phyloP scores from a whole-genome alignment of 2,329 filamentous ascomycete genomes.

The Ceratocystis albifundus region DNA sequence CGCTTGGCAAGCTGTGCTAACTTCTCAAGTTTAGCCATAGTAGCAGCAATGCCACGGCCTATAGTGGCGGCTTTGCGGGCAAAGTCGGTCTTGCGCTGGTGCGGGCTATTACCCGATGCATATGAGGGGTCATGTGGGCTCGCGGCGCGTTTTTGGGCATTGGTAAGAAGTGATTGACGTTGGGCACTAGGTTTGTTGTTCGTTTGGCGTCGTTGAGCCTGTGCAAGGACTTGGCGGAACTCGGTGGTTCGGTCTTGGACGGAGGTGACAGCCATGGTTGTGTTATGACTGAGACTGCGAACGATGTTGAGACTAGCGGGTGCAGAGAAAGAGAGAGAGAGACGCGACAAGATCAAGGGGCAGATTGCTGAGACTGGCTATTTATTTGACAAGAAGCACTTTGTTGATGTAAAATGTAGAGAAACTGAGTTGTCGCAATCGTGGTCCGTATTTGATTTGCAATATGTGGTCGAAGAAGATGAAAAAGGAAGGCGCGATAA shows the following conservation, averaged over 20 bases:
- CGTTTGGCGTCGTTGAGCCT: constrained; percentile 70
- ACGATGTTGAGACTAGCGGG: background rate
- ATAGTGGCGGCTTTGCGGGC: constrained; percentile 85
- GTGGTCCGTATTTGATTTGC: background rate
- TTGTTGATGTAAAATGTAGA: background rate
- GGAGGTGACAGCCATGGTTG: constrained; percentile 52
- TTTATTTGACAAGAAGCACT: background rate
- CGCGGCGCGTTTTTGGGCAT: constrained; percentile 56
- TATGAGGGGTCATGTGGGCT: constrained; percentile 34
- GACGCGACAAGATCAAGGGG: background rate
- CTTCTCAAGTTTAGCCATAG: constrained; percentile 91
- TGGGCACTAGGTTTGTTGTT: constrained; percentile 67
- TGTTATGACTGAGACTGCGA: constrained; percentile 19
- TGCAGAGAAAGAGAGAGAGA: no score
- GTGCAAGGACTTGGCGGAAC: constrained; percentile 81
- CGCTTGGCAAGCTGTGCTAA: constrained; percentile 89
- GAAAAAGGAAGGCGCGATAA: background rate
- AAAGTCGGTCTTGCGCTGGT: constrained; percentile 67
- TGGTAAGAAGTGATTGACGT: constrained; percentile 65
- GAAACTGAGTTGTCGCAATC: background rate
- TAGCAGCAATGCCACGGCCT: constrained; percentile 77
- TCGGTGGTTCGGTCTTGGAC: constrained; percentile 96
- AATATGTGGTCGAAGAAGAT: background rate
- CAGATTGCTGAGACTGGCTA: background rate
- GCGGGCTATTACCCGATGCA: background rate